Percentiles rank a stretch among this genome's conserved stretches.
Evolutionary conservation across 805 yeast genomes (phyloP).

Genomic region (Yarrowia keelungensis): DNA sequence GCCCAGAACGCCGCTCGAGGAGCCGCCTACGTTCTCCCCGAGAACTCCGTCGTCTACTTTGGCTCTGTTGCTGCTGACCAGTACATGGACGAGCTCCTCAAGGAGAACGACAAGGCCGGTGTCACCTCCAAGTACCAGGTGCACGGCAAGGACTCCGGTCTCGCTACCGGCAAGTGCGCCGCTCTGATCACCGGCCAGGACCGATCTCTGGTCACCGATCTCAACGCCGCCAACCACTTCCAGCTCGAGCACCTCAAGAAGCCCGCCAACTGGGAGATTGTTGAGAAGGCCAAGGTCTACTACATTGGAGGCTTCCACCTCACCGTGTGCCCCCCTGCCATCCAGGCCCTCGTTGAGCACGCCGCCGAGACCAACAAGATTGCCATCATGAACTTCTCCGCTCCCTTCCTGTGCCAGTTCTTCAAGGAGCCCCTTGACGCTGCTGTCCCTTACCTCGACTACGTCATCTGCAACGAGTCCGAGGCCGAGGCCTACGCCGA

Average conservation of each 20-base stretch:
- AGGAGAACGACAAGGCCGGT: slow-evolving; percentile 89
- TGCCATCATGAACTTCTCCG: slow-evolving; percentile 86
- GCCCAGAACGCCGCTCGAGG: slow-evolving; percentile 99
- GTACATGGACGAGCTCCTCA: slow-evolving; percentile 77
- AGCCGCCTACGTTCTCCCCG: slow-evolving; percentile 90
- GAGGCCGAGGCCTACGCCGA: slow-evolving; percentile 96
- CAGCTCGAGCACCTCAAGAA: slow-evolving; percentile 83
- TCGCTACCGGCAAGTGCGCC: slow-evolving; percentile 97
- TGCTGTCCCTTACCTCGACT: slow-evolving; percentile 85
- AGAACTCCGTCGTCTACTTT: slow-evolving; percentile 83
- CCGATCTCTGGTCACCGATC: slow-evolving; percentile 94
- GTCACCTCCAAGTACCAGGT: slow-evolving; percentile 85
- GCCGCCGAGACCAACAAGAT: slow-evolving; percentile 83
- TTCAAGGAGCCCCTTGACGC: slow-evolving; percentile 89
- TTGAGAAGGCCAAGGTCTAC: slow-evolving; percentile 78
- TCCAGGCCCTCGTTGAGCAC: slow-evolving; percentile 85
- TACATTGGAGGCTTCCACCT: slow-evolving; percentile 99
- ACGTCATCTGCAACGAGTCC: slow-evolving; percentile 92
- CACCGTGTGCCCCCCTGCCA: slow-evolving; percentile 97
- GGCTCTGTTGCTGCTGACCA: slow-evolving; percentile 96
- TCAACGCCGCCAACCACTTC: slow-evolving; percentile 98
- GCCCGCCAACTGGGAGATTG: slow-evolving; percentile 88
- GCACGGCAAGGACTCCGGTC: slow-evolving; percentile 55
- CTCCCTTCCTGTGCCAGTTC: slow-evolving; percentile 95
- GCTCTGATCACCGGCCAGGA: slow-evolving; percentile 86